These are phyloP conservation scores for Grosmannia clavigera DNA, from an alignment of 2,329 filamentous ascomycete genomes.

Conservation along the genomic window DNA sequence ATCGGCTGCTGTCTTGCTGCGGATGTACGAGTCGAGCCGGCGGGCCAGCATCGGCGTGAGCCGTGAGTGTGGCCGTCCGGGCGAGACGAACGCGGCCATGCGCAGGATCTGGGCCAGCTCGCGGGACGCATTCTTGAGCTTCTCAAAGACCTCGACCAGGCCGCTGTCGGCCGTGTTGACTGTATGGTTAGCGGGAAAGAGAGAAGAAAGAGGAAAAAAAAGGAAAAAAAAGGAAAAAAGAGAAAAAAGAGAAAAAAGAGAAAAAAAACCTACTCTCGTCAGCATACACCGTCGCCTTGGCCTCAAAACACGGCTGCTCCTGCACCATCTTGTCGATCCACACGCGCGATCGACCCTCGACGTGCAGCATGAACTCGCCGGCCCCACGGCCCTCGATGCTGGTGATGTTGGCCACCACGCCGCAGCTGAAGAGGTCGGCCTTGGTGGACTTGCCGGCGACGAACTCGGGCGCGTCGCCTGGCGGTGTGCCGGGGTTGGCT, in stretches of 20 bases:
- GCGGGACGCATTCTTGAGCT: conserved; percentile 71
- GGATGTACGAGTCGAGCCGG: conserved; percentile 77
- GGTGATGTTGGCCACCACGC: conserved; percentile 67
- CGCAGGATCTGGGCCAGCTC: conserved; percentile 78
- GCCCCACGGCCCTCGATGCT: conserved; percentile 65
- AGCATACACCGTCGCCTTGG: conserved; percentile 56
- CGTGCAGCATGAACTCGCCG: conserved; percentile 68
- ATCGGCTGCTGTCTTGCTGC: conserved; percentile 67
- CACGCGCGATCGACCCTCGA: conserved; percentile 74
- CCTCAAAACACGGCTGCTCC: conserved; percentile 79
- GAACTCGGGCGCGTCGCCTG: conserved; percentile 34
- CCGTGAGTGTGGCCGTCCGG: conserved; percentile 47
- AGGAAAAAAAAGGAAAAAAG: background rate
- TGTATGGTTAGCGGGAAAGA: conserved; percentile 12
- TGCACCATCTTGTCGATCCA: conserved; percentile 61
- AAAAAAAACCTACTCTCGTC: conserved; percentile 44
- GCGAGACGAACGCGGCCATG: conserved; percentile 71
- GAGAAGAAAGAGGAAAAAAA: background rate
- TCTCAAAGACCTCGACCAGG: conserved; percentile 58
- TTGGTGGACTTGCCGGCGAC: conserved; percentile 49
- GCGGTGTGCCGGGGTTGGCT: conserved; percentile 25
- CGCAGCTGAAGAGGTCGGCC: conserved; percentile 69
- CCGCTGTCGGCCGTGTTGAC: conserved; percentile 38
- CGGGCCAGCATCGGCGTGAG: conserved; percentile 78
- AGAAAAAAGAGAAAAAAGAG: background rate